Percentiles rank a stretch among this genome's conserved stretches.
Conservation (phyloP, 208 protist species). For the Paratrypanosoma confusum region DNA sequence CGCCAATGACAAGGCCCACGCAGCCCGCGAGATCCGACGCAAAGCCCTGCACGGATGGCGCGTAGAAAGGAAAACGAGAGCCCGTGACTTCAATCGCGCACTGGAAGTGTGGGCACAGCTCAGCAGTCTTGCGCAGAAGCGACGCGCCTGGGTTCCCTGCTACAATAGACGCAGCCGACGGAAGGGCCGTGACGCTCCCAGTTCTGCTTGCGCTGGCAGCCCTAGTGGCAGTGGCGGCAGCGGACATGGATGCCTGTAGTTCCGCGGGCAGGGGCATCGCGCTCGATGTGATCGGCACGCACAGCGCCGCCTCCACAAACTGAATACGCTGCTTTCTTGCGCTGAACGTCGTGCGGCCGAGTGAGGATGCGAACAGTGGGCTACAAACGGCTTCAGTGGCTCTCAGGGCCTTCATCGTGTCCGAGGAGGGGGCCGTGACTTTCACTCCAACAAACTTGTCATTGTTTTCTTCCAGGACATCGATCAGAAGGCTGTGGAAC, state of each 20-base stretch:
- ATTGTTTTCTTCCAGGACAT: constrained; percentile 34
- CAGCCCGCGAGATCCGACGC: constrained; percentile 57
- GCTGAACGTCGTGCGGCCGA: constrained; percentile 18
- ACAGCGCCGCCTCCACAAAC: constrained; percentile 54
- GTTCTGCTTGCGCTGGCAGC: too few species aligned
- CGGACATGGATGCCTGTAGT: neutral
- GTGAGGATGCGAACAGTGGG: constrained; percentile 57
- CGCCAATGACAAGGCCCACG: constrained; percentile 37
- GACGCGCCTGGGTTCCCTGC: too few species aligned
- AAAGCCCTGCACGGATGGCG: constrained; percentile 35
- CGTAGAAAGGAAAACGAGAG: constrained; percentile 75
- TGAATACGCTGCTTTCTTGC: constrained; percentile 41
- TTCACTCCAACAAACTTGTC: constrained; percentile 59
- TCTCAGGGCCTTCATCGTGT: constrained; percentile 27
- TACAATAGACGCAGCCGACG: constrained; percentile 9
- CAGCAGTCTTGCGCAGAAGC: too few species aligned
- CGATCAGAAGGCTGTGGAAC: constrained; percentile 64
- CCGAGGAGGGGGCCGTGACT: constrained; percentile 35
- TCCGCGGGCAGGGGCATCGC: constrained; percentile 14
- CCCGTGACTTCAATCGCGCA: constrained; percentile 55
- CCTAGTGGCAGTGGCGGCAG: too few species aligned
- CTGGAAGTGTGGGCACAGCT: constrained; percentile 20
- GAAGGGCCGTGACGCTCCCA: constrained; percentile 7
- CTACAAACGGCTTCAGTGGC: constrained; percentile 36
- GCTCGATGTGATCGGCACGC: constrained; percentile 23